A percentile compares a stretch with the other conserved stretches of the same genome.
These are phyloP conservation scores for Musa troglodytarum DNA, from an alignment of 176 grass and related monocot species.

Conservation along the genomic window DNA sequence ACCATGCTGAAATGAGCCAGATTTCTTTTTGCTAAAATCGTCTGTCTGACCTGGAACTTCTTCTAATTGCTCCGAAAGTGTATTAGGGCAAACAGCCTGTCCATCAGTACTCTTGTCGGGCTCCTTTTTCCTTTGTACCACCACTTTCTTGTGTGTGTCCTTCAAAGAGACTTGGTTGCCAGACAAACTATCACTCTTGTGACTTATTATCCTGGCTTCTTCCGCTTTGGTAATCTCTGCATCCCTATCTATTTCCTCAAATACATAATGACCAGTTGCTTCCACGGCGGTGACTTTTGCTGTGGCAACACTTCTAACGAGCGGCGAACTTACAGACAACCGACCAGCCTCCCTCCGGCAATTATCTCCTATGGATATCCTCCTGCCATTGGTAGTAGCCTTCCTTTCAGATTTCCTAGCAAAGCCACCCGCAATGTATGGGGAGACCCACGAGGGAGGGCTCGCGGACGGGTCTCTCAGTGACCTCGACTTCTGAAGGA, in stretches of 20 bases:
- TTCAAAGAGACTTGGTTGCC: background rate
- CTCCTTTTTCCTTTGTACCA: background rate
- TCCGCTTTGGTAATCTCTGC: constrained; percentile 1
- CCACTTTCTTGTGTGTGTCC: background rate
- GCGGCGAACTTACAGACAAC: constrained; percentile 8
- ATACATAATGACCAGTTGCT: background rate
- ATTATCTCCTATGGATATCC: constrained; percentile 9
- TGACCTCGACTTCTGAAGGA: constrained; percentile 75
- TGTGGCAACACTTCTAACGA: background rate
- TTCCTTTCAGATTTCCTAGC: constrained; percentile 3
- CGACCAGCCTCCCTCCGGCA: background rate
- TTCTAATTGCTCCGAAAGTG: background rate
- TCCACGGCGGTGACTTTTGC: constrained; percentile 7
- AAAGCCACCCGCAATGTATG: constrained; percentile 3
- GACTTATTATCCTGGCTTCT: background rate
- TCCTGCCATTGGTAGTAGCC: constrained; percentile 1
- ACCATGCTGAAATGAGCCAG: background rate
- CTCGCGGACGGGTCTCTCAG: constrained; percentile 74
- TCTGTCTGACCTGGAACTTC: background rate
- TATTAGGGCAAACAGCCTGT: background rate
- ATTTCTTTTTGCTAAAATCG: background rate
- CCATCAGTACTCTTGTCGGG: background rate
- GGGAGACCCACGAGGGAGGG: constrained; percentile 39
- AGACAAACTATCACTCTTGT: background rate
- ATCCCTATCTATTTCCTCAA: background rate